These are phyloP conservation scores for Blastocystis sp. DNA, from an alignment of 352 stramenopile genomes.

Conservation along the genomic window DNA sequence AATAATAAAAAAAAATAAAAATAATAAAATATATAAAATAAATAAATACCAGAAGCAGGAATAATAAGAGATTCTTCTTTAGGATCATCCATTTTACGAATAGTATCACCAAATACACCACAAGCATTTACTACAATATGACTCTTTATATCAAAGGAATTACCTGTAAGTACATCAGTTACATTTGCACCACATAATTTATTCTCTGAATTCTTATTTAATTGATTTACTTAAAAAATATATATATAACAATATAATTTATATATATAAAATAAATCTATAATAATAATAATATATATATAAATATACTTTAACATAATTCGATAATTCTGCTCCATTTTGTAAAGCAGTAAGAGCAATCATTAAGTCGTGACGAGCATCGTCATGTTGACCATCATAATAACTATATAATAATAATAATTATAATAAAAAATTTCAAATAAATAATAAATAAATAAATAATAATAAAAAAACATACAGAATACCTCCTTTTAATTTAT, in stretches of 20 bases:
- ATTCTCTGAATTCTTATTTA: slow-evolving; percentile 46
- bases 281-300: slow-evolving; percentile 55
- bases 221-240: not conserved
- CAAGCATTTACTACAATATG: slow-evolving; percentile 75
- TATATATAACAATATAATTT: not conserved
- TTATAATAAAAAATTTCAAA: not conserved
- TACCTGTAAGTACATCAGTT: slow-evolving; percentile 60
- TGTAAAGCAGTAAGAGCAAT: slow-evolving; percentile 75
- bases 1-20: not conserved
- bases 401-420: slow-evolving; percentile 42
- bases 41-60: slow-evolving; percentile 43
- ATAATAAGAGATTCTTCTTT: slow-evolving; percentile 6
- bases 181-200: slow-evolving; percentile 64
- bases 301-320: slow-evolving; percentile 65
- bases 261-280: not conserved
- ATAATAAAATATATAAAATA: slow-evolving; percentile 51
- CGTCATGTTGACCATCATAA: slow-evolving; percentile 67
- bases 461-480: not conserved
- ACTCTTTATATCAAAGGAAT: slow-evolving; percentile 65
- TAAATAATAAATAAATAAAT: not conserved
- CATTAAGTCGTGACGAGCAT: slow-evolving; percentile 76
- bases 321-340: slow-evolving; percentile 65
- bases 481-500: slow-evolving; percentile 68
- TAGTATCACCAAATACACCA: slow-evolving; percentile 67
- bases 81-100: slow-evolving; percentile 60